phyloP scores from a whole-genome alignment of 345 rosid genomes.

The Salix viminalis region DNA sequence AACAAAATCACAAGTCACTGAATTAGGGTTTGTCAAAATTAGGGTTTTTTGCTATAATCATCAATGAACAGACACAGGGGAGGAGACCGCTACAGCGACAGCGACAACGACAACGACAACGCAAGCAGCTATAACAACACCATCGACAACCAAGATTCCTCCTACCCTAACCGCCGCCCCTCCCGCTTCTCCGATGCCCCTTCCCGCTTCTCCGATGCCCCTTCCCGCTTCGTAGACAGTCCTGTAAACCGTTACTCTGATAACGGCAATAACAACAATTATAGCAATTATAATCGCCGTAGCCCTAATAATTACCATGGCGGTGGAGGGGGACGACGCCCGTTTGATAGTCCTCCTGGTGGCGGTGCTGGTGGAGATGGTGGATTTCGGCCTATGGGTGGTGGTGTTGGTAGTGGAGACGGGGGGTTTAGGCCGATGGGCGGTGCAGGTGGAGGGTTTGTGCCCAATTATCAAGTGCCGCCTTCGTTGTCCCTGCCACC shows the following conservation, averaged over 20 bases:
- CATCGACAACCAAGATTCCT: conserved; percentile 29
- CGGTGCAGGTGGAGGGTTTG: conserved; percentile 25
- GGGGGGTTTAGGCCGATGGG: conserved; percentile 34
- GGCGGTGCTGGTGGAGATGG: conserved; percentile 32
- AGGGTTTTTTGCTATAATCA: conserved; percentile 15
- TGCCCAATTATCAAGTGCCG: conserved; percentile 24
- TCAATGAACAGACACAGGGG: conserved; percentile 73
- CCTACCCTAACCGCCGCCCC: conserved; percentile 34
- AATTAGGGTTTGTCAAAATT: conserved; percentile 3
- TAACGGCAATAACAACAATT: conserved; percentile 10
- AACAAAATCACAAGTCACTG: no score
- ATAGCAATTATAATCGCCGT: conserved; percentile 41
- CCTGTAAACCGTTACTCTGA: conserved; percentile 15
- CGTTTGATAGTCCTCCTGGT: conserved; percentile 58
- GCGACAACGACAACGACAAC: not conserved
- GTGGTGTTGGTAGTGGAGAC: conserved; percentile 20
- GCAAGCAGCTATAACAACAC: not conserved
- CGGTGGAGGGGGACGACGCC: conserved; percentile 40
- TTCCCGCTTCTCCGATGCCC: conserved; percentile 30
- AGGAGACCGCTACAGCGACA: conserved; percentile 53
- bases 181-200: conserved; percentile 38
- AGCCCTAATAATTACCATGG: conserved; percentile 58
- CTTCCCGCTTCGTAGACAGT: conserved; percentile 26
- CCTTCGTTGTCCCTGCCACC: conserved; percentile 24
- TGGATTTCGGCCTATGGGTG: conserved; percentile 32